Base-by-base conservation (phyloP, 2,329 filamentous ascomycete species). In the Chrysosporium keratinophilum region DNA sequence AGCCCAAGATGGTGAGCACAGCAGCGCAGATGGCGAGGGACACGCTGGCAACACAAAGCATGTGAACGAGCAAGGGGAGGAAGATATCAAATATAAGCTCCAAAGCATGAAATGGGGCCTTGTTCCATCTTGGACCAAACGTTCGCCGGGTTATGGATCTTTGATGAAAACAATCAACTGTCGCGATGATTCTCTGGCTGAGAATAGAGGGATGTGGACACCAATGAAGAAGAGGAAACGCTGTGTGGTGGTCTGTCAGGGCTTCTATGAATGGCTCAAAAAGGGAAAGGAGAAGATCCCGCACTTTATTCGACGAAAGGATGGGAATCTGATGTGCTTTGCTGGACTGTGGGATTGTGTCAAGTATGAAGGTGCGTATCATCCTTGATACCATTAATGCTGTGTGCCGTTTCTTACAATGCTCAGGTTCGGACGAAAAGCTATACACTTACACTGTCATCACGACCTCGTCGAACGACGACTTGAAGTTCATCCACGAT, bases 91-190 rank as follows among this genome's bases (percentile, higher is more conserved):
- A 60, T 95, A 94, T 73, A 91, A 87, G 68, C 74, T 98, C 7
- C 89, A 96, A 67, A 78, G 83, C 1, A 97, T 97, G 87, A 91
- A 88, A 77, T 98, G 93, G 93, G 93, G 91, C 0, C 77, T 98
- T 5, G 77, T 97, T 12, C 91, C 93, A 0, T 95, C 85, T 69
- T 97, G 91, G 91, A 94, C 87, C 2, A 95, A 91, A 71, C 78
- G 84, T 11, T 83, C 83, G 50, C 87, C 88, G 0, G 82, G 88
- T 64, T 91, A 93, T 63, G 77, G 79, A 23, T 82, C 82, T 1
- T 76, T 88, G 68, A 78, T 95, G 76, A 88, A 85, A 64, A 95
- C 89, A 0, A 97, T 97, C 69, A 97, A 98, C 70, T 97, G 91
- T 67, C 83, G 91, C 2, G 87, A 91, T 64, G 91, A 97, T 69